Evolutionary conservation across 2,329 filamentous ascomycete genomes (phyloP), one percentile per base, ranked within the genome.

Genomic region (Colletotrichum limetticola): DNA sequence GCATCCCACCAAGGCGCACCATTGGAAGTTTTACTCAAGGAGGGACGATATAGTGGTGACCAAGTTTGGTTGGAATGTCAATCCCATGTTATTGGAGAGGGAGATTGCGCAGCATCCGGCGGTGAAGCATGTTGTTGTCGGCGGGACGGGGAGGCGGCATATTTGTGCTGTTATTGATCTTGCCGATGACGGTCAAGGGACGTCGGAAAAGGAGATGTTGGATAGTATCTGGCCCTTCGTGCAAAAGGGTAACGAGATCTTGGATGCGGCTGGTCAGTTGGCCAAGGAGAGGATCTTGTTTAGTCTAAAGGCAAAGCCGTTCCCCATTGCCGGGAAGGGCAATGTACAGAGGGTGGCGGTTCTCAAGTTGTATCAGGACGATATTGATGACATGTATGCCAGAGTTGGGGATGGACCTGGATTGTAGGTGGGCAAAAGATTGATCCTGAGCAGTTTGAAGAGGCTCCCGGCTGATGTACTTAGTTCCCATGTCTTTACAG

Each of bases 191-290:
- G 79, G 81, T 5, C 24, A 24, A 57, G 65, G 76, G 4, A 9
- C 60, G 2, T 30, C 66, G 0, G 57, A 62, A 1, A 61, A 32
- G 1, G 61, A 61, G 2, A 7, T 24, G 3, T 63, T 76, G 60
- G 46, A 78, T 76, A 12, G 84, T 16, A 85, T 88, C 19, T 85
- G 88, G 65, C 84, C 82, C 3, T 87, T 84, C 62, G 85, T 86
- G 28, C 85, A 87, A 77, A 88, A 88, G 76, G 75, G 87, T 6
- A 89, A 89, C 74, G 74, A 75, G 2, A 75, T 88, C 1, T 76
- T 88, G 24, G 83, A 85, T 1, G 78, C 74, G 1, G 75, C 87
- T 1, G 88, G 85, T 84, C 82, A 84, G 0, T 42, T 79, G 4
- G 79, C 88, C 1, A 80, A 84, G 56, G 74, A 80, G 14, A 55